Percentiles rank a stretch among this genome's conserved stretches.
Conservation (phyloP, 1,284 basidiomycete genomes). For the Ustilago curta region DNA sequence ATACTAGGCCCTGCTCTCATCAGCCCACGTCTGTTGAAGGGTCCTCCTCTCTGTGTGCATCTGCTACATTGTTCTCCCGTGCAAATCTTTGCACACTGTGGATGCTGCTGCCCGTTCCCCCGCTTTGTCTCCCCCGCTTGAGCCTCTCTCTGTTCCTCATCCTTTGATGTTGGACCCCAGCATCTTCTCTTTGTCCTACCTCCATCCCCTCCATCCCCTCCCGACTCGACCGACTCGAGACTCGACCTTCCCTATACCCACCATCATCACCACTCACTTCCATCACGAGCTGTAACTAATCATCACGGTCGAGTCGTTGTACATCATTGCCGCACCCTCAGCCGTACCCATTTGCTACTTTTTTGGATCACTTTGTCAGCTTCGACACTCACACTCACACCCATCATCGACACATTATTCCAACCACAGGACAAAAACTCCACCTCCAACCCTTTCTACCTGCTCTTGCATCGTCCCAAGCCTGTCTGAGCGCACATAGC, state of each 20-base stretch:
- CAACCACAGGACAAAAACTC: neutral
- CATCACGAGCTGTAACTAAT: neutral
- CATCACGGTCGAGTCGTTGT: constrained; percentile 15
- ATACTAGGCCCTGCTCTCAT: neutral
- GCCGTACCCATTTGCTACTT: neutral
- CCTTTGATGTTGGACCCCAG: neutral
- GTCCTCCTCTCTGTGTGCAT: neutral
- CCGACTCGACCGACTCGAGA: constrained; percentile 24
- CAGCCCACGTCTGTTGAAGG: neutral
- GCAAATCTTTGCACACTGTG: constrained; percentile 7
- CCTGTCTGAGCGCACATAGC: neutral
- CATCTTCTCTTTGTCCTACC: constrained; percentile 4
- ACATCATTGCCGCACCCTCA: neutral
- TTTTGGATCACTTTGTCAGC: neutral
- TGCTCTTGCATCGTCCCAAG: neutral
- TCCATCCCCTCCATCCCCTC: constrained; percentile 9
- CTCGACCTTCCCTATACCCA: constrained; percentile 19
- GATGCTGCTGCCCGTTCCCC: neutral
- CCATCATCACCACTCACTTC: constrained; percentile 7
- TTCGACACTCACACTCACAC: neutral
- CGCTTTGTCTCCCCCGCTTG: constrained; percentile 1
- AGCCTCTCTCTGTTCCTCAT: neutral
- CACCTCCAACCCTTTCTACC: neutral
- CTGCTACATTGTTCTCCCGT: neutral
- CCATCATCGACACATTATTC: neutral